Evolutionary conservation across 495 filamentous ascomycete species (phyloP).

Genomic region (Penicillium longicatenatum): DNA sequence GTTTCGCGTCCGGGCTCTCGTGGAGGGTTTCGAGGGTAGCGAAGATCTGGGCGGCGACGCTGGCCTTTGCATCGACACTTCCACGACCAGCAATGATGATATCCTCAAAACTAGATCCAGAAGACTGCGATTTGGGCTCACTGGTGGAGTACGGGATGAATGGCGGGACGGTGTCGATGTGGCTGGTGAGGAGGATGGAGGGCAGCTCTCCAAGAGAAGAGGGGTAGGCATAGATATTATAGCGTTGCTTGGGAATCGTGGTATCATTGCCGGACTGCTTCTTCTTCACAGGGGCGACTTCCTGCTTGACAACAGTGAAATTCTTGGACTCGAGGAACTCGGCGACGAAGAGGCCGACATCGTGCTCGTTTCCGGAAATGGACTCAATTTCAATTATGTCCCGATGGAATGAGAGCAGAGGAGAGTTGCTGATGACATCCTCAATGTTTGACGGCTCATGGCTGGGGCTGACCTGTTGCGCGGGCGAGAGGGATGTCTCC

Average conservation of each 20-base stretch:
- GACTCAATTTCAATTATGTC: conserved; percentile 75
- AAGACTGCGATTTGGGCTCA: conserved; percentile 11
- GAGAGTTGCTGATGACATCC: conserved; percentile 37
- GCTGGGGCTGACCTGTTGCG: conserved; percentile 2
- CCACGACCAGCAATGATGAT: conserved; percentile 72
- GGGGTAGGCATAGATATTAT: conserved; percentile 81
- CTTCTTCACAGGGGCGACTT: conserved; percentile 33
- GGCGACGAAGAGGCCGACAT: conserved; percentile 67
- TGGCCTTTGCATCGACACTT: conserved; percentile 86
- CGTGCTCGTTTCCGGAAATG: conserved; percentile 70
- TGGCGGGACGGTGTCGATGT: conserved; percentile 70
- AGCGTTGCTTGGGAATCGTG: conserved; percentile 40
- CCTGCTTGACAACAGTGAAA: conserved; percentile 69
- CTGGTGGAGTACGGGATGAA: conserved; percentile 59
- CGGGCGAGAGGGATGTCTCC: conserved; percentile 8
- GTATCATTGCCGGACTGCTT: conserved; percentile 10
- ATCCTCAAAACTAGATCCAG: conserved; percentile 34
- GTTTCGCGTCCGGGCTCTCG: conserved; percentile 37
- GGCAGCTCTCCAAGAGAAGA: conserved; percentile 54
- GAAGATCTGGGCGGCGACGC: conserved; percentile 76
- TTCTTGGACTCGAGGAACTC: conserved; percentile 63
- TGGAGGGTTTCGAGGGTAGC: conserved; percentile 64
- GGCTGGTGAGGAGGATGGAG: conserved; percentile 70
- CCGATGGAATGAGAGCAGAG: conserved; percentile 76
- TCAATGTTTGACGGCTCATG: conserved; percentile 12